Base-by-base conservation (phyloP, 495 filamentous ascomycete genomes). In the Parmelia sp. region DNA sequence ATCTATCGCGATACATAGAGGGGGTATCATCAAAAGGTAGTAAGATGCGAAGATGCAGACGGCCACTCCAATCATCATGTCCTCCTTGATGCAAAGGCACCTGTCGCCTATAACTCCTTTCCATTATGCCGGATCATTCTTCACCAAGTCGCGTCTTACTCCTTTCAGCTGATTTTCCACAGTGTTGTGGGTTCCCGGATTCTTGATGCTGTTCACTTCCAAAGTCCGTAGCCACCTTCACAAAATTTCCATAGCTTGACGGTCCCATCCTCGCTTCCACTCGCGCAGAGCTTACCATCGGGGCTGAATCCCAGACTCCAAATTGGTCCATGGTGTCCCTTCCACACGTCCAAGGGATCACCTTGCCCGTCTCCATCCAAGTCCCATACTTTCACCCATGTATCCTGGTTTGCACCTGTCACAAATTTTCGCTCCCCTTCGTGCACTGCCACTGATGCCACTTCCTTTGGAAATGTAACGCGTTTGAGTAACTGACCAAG, bases 301-400 rank as follows among this genome's bases (percentile, higher is more conserved):
- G 94, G 94, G 14, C 90, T 93, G 77, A 97, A 97, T 61, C 86
- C 86, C 60, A 95, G 83, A 25, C 90, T 94, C 95, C 94, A 97
- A 63, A 97, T 92, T 14, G 92, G 92, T 17, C 95, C 94, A 72
- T 98, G 94, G 71, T 97, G 95, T 27, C 94, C 95, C 75, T 96
- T 97, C 80, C 95, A 91, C 25, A 94, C 86, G 69, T 98, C 92
- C 27, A 91, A 74, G 73, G 97, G 92, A 65, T 84, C 82, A 19
- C 40, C 37, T 58, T 33, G 47, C 31, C 56, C 35, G 67, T 87
- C 86, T 19, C 83, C 83, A 63, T 96, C 89, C 74, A 92, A 88
- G 75, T 91, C 86, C 75, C 94, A 96, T 9, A 97, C 89, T 47
- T 90, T 83, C 3, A 92, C 93, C 94, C 94, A 98, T 5, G 95